Percentiles rank a stretch among this genome's conserved stretches.
Evolutionary conservation across 305 asterid species (phyloP).

Genomic region (Fraxinus ornus): DNA sequence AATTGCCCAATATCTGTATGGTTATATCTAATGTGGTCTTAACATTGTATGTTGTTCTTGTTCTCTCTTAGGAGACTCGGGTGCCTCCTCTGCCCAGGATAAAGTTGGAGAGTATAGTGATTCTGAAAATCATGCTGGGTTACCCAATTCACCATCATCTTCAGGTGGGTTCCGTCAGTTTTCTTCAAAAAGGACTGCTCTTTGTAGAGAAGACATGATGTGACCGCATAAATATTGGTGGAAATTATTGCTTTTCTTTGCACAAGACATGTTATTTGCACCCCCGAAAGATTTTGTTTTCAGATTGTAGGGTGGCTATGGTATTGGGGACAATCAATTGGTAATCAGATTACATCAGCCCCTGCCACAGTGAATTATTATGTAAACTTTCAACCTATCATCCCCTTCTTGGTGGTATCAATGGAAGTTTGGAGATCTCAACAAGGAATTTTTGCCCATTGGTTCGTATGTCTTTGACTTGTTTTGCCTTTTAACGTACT

Average conservation of each 20-base stretch:
- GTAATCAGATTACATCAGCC: slow-evolving; percentile 65
- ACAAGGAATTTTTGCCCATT: slow-evolving; percentile 58
- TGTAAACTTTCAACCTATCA: slow-evolving; percentile 66
- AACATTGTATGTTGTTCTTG: slow-evolving; percentile 12
- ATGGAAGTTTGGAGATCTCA: slow-evolving; percentile 55
- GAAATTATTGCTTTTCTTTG: slow-evolving; percentile 70
- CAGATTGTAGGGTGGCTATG: slow-evolving; percentile 95
- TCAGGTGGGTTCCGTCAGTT: slow-evolving; percentile 99
- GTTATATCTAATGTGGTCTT: slow-evolving; percentile 5
- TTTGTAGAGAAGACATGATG: slow-evolving; percentile 98
- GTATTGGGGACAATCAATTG: slow-evolving; percentile 85
- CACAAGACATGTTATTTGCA: slow-evolving; percentile 76
- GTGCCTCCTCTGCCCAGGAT: slow-evolving; percentile 63
- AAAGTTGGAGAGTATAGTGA: slow-evolving; percentile 76
- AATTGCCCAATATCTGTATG: not conserved
- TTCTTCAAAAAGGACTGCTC: slow-evolving; percentile 98
- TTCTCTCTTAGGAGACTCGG: slow-evolving; percentile 64
- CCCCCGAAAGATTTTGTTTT: slow-evolving; percentile 57
- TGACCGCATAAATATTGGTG: slow-evolving; percentile 82
- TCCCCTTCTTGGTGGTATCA: slow-evolving; percentile 63
- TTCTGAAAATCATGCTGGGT: slow-evolving; percentile 62
- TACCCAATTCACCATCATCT: slow-evolving; percentile 86
- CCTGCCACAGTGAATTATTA: slow-evolving; percentile 88
- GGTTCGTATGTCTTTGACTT: slow-evolving; percentile 96
- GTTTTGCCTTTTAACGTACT: slow-evolving; percentile 63